A percentile compares a stretch with the other conserved stretches of the same genome.
phyloP scores from a whole-genome alignment of 2,329 filamentous ascomycete genomes.

The Dryadomyces quercus-mongolicae region DNA sequence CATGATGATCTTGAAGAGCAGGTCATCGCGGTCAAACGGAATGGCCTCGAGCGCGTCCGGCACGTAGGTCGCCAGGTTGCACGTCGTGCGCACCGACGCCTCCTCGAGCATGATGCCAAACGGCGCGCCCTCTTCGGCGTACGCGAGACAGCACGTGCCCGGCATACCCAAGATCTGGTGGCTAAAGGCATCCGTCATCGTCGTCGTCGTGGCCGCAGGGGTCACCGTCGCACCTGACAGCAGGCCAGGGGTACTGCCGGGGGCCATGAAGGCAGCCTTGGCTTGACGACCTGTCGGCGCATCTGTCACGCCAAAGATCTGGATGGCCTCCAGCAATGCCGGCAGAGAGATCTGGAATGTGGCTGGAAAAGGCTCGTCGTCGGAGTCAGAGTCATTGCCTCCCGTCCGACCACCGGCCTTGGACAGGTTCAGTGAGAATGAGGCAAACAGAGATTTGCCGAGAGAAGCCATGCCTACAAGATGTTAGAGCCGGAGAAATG shows the following conservation, averaged over 20 bases:
- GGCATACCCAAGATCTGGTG: conserved; percentile 72
- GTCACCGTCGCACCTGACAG: too few relatives aligned
- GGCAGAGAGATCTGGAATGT: conserved; percentile 79
- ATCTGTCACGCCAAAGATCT: conserved; percentile 86
- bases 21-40: conserved; percentile 68
- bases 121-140: conserved; percentile 60
- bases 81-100: conserved; percentile 75
- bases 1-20: conserved; percentile 93
- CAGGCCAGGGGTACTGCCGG: conserved; percentile 28
- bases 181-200: conserved; percentile 59
- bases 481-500: neutral
- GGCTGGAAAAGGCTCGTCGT: conserved; percentile 29
- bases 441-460: conserved; percentile 78
- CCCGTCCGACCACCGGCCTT: conserved; percentile 15
- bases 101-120: conserved; percentile 82
- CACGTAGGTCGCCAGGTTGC: conserved; percentile 80
- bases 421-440: conserved; percentile 57
- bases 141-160: conserved; percentile 76
- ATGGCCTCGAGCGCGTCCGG: conserved; percentile 67
- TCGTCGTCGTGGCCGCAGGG: too few relatives aligned
- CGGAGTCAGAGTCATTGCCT: conserved; percentile 25
- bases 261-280: conserved; percentile 21
- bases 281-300: conserved; percentile 40
- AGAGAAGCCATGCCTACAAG: conserved; percentile 62
- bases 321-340: conserved; percentile 82